A percentile compares a stretch with the other conserved stretches of the same genome.
phyloP scores from a whole-genome alignment of 2,329 filamentous ascomycete species.

The Scytalidium lignicola region DNA sequence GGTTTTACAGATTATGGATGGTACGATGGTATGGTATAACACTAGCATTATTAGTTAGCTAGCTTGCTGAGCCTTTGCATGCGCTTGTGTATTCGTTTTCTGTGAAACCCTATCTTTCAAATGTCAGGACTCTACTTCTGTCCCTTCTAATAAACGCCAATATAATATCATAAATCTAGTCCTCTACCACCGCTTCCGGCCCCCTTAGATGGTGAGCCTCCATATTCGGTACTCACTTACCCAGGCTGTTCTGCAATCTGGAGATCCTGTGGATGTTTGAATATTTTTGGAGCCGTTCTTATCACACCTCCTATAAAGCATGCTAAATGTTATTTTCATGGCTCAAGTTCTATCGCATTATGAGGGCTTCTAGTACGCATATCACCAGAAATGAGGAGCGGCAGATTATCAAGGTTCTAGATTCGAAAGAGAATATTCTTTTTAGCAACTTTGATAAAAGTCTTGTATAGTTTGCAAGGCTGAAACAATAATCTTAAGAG shows the following conservation, averaged over 20 bases:
- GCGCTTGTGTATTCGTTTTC: no score
- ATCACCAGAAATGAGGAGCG: slow-evolving; percentile 45
- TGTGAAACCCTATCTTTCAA: no score
- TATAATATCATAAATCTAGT: background rate
- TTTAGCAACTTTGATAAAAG: slow-evolving; percentile 41
- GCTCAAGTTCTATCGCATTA: slow-evolving; percentile 41
- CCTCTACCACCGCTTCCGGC: slow-evolving; percentile 47
- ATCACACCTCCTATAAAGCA: slow-evolving; percentile 71
- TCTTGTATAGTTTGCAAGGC: slow-evolving; percentile 41
- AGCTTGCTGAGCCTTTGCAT: background rate
- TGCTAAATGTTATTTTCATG: slow-evolving; percentile 55
- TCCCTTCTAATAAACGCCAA: background rate
- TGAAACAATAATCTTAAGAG: slow-evolving; percentile 56
- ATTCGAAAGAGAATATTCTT: slow-evolving; percentile 38
- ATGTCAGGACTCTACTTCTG: no score
- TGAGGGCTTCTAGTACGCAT: slow-evolving; percentile 29
- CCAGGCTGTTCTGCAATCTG: slow-evolving; percentile 51
- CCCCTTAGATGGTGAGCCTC: slow-evolving; percentile 26
- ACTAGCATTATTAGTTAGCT: background rate
- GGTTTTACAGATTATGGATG: background rate
- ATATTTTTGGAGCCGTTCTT: slow-evolving; percentile 59
- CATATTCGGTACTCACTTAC: slow-evolving; percentile 50
- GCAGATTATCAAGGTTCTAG: slow-evolving; percentile 31
- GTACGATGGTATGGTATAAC: background rate
- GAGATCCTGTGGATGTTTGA: slow-evolving; percentile 48